A percentile compares a stretch with the other conserved stretches of the same genome.
Evolutionary conservation across 208 protist genomes (phyloP).

Genomic region (Leishmania braziliensis): DNA sequence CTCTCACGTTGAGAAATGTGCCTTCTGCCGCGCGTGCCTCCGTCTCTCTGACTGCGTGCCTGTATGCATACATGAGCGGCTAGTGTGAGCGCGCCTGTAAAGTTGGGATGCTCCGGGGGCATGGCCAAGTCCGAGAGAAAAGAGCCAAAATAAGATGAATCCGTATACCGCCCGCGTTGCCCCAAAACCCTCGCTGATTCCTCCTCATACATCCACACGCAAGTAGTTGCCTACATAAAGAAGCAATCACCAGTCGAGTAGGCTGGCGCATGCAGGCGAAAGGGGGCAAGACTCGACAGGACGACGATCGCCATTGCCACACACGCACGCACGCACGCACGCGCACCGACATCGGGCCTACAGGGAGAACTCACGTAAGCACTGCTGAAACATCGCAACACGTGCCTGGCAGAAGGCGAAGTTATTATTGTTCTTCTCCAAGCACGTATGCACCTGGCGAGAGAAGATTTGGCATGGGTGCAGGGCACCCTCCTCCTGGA

Average conservation of each 20-base stretch:
- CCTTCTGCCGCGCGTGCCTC: background rate
- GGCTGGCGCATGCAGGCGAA: background rate
- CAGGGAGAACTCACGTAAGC: conserved; percentile 63
- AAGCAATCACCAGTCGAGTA: background rate
- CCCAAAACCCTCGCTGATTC: background rate
- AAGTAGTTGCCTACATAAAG: background rate
- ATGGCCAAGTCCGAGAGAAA: background rate
- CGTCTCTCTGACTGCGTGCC: background rate
- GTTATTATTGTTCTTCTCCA: conserved; percentile 62
- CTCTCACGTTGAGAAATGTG: background rate
- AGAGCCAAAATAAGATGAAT: background rate
- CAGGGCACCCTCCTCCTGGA: conserved; percentile 18
- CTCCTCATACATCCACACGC: background rate
- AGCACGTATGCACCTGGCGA: conserved; percentile 62
- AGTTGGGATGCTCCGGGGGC: background rate
- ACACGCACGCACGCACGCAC: background rate
- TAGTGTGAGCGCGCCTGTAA: background rate
- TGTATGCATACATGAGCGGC: background rate
- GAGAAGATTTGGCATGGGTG: conserved; percentile 76
- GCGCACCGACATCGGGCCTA: background rate
- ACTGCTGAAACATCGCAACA: conserved; percentile 67
- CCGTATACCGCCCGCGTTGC: background rate
- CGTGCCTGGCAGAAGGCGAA: conserved; percentile 72
- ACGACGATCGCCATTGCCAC: background rate
- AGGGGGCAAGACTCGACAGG: too few species aligned